Base-by-base conservation (phyloP, 371 early-diverging fungal genomes). In the Syncephalastrum contaminatum region DNA sequence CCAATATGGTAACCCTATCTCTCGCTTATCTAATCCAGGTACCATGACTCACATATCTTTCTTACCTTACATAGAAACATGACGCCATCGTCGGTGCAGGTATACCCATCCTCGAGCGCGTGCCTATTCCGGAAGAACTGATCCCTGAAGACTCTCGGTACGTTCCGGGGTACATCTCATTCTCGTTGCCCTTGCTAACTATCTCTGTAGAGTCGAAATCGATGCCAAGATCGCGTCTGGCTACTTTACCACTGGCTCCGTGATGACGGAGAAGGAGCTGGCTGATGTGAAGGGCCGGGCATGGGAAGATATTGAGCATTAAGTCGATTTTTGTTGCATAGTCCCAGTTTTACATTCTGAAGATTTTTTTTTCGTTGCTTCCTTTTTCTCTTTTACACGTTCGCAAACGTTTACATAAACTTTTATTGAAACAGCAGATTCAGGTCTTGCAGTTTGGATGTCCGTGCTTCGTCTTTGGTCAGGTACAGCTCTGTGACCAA, bases 211-310 rank as follows among this genome's bases (percentile, higher is more conserved):
- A 61, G 97, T 97, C 21, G 97, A 97, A 72, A 97, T 97, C 64
- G 94, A 95, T 60, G 97, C 97, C 54, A 97, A 97, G 78, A 88
- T 97, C 59, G 97, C 96, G 8, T 82, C 91, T 8, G 97, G 97
- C 0, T 97, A 97, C 76, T 96, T 96, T 66, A 89, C 91, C 2
- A 81, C 77, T 10, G 88, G 87, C 20, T 63, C 65, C 3, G 80
- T 81, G 7, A 80, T 88, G 5, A 74, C 71, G 12, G 77, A 73
- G 7, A 76, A 77, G n/a, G 83, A 83, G 43, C 67, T 93, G 41
- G 63, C 81, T 10, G 62, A 73, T 14, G 88, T 90, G 22, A 89
- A 88, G 59, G 94, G 94, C 4, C 87, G 93, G 50, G 36, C 36
- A 8, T 30, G 36, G 36, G 88, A 90, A 36, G 91, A 89, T 30